phyloP scores from a whole-genome alignment of 2,329 filamentous ascomycete genomes.

The Pyricularia pennisetigena region DNA sequence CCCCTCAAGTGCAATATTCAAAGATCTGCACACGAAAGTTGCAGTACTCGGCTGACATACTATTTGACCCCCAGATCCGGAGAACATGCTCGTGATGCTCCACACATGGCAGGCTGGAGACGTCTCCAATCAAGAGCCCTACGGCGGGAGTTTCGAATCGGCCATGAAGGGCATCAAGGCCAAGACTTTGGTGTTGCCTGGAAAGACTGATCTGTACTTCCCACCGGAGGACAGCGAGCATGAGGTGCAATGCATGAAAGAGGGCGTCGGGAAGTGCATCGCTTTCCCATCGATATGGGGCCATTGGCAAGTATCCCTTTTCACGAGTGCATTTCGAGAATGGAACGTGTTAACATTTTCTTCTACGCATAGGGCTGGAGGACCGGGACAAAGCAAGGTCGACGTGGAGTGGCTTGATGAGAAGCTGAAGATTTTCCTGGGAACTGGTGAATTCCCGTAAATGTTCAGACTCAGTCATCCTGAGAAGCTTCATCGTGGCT shows the following conservation, averaged over 20 bases:
- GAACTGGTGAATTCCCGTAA: not conserved
- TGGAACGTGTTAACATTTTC: not conserved
- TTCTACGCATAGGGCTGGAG: not conserved
- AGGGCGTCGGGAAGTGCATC: not conserved
- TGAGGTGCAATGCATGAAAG: slow-evolving; percentile 41
- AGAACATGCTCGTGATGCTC: slow-evolving; percentile 31
- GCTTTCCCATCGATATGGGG: not conserved
- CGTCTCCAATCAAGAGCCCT: slow-evolving; percentile 57
- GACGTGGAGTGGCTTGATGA: not conserved
- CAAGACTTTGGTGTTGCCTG: slow-evolving; percentile 60
- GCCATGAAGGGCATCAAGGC: slow-evolving; percentile 63
- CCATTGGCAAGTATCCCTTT: not conserved
- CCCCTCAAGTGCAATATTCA: not conserved
- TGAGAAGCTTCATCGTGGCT: not conserved
- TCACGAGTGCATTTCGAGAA: not conserved
- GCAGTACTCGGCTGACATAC: not conserved
- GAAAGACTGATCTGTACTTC: slow-evolving; percentile 71
- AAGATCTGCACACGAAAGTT: not conserved
- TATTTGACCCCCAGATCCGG: slow-evolving; percentile 10
- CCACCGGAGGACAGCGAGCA: slow-evolving; percentile 70
- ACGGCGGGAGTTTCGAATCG: slow-evolving; percentile 54
- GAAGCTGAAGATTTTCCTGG: not conserved
- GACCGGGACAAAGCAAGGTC: not conserved
- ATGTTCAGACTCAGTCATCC: not conserved
- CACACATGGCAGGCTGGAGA: slow-evolving; percentile 72